These are phyloP conservation scores for Holtermanniella nyarrowii DNA, from an alignment of 768 basidiomycete genomes.

Conservation along the genomic window DNA sequence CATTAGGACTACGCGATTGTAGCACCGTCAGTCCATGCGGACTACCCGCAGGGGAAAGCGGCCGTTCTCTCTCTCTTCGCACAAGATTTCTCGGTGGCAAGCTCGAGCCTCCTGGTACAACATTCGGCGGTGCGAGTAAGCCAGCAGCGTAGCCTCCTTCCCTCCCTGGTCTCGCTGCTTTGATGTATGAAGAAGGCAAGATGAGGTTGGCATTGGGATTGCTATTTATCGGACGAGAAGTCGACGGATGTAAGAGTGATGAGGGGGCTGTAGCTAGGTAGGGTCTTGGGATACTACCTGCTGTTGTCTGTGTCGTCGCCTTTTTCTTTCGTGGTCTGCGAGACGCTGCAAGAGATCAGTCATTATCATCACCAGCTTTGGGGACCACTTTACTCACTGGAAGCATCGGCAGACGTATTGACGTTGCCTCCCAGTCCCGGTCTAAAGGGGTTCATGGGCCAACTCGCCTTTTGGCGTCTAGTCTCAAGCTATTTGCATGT, in stretches of 20 bases:
- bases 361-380: background rate
- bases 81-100: conserved; percentile 17
- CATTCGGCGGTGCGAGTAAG: conserved; percentile 25
- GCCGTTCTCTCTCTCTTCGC: background rate
- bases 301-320: conserved; percentile 1
- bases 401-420: background rate
- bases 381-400: background rate
- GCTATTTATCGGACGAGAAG: conserved; percentile 11
- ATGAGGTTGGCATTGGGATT: conserved; percentile 14
- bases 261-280: conserved; percentile 35
- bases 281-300: conserved; percentile 23
- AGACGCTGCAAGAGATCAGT: background rate
- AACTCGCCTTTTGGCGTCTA: no score
- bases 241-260: conserved; percentile 16
- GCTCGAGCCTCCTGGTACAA: conserved; percentile 26
- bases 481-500: no score
- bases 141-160: conserved; percentile 18
- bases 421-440: no score
- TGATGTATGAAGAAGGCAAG: conserved; percentile 27
- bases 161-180: conserved; percentile 1
- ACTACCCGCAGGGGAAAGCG: no score
- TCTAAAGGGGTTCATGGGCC: background rate
- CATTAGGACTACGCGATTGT: conserved; percentile 4
- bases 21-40: conserved; percentile 14
- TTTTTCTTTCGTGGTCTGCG: conserved; percentile 24